These are phyloP conservation scores for Calonectria pseudoturangicola DNA, from an alignment of 2,329 filamentous ascomycete species.

Conservation along the genomic window DNA sequence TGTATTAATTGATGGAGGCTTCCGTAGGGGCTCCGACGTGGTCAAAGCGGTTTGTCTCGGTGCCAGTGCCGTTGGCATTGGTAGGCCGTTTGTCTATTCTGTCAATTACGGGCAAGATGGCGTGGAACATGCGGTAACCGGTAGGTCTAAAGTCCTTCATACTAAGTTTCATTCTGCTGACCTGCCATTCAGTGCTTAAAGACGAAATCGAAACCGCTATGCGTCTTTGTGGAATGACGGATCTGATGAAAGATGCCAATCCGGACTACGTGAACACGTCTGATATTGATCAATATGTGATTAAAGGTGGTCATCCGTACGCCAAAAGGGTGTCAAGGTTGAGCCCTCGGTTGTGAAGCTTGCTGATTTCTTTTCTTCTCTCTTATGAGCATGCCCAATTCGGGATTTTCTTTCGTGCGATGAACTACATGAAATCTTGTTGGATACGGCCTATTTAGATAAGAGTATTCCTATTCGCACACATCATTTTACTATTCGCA, in stretches of 20 bases:
- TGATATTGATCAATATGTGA: slow-evolving; percentile 25
- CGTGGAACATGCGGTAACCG: slow-evolving; percentile 70
- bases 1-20: slow-evolving; percentile 79
- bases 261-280: slow-evolving; percentile 33
- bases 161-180: not conserved
- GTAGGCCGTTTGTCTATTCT: slow-evolving; percentile 76
- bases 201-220: slow-evolving; percentile 81
- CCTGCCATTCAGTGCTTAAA: slow-evolving; percentile 57
- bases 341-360: not conserved
- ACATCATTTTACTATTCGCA: too few species aligned
- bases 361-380: not conserved
- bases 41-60: slow-evolving; percentile 81
- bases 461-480: too few species aligned
- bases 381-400: too few species aligned
- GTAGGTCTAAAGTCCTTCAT: slow-evolving; percentile 60
- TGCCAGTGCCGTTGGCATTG: slow-evolving; percentile 78
- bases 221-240: slow-evolving; percentile 65
- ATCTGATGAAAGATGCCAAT: slow-evolving; percentile 34
- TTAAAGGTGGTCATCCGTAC: slow-evolving; percentile 31
- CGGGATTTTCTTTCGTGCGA: too few species aligned
- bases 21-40: slow-evolving; percentile 79
- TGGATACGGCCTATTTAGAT: too few species aligned
- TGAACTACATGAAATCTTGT: too few species aligned
- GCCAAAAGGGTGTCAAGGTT: slow-evolving; percentile 4
- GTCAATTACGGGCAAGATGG: slow-evolving; percentile 77